Conservation (phyloP, 441 rosid genomes). For the Arabidopsis lyrata region DNA sequence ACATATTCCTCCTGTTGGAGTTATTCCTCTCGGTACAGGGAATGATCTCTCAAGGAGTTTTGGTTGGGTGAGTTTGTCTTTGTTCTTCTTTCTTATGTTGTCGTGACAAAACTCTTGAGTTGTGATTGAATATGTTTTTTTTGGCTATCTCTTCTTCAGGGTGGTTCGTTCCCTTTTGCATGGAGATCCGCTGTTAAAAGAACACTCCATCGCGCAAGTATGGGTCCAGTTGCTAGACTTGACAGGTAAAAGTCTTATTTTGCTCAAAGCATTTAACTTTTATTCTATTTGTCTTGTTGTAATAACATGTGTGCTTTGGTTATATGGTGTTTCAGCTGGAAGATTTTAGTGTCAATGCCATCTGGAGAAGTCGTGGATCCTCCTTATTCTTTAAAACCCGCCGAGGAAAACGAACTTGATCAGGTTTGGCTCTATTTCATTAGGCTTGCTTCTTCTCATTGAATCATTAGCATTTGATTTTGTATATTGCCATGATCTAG, state of each 20-base stretch:
- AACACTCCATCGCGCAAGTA: constrained; percentile 65
- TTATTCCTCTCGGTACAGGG: constrained; percentile 91
- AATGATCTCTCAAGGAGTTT: constrained; percentile 90
- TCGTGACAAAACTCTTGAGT: constrained; percentile 18
- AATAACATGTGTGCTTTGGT: constrained; percentile 1
- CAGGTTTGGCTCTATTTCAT: constrained; percentile 54
- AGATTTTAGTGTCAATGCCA: constrained; percentile 67
- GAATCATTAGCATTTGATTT: constrained; percentile 12
- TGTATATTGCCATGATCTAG: constrained; percentile 14
- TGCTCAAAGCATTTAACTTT: not conserved
- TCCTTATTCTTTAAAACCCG: constrained; percentile 68
- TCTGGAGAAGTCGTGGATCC: constrained; percentile 63
- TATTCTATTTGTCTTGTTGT: not conserved
- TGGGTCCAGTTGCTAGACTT: constrained; percentile 62
- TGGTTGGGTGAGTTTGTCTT: constrained; percentile 72
- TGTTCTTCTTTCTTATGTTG: constrained; percentile 23
- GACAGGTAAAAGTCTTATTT: constrained; percentile 60
- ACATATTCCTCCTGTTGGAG: constrained; percentile 82
- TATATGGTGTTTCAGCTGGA: constrained; percentile 64
- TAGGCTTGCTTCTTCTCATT: constrained; percentile 17
- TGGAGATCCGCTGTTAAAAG: constrained; percentile 88
- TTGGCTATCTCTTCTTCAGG: constrained; percentile 48
- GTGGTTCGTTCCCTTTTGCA: constrained; percentile 87
- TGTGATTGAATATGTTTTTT: not conserved
- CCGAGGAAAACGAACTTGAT: constrained; percentile 64